phyloP scores from a whole-genome alignment of 1,139 yeast genomes.

The Zygosaccharomyces pseudobailii region DNA sequence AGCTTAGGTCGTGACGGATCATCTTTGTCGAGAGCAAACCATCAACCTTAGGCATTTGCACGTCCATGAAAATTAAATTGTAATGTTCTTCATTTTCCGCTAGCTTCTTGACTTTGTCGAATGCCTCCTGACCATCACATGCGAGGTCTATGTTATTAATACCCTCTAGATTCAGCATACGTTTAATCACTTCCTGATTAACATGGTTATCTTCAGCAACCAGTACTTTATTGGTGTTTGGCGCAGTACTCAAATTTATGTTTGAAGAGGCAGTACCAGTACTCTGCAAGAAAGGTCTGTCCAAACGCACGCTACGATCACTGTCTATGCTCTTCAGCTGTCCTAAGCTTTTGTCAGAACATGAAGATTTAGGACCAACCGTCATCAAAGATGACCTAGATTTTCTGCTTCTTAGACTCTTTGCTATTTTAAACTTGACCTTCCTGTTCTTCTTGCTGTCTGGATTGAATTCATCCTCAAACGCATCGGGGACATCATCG shows the following conservation, averaged over 20 bases:
- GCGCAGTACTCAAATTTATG: conserved; percentile 16
- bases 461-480: conserved; percentile 46
- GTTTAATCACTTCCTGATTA: conserved; percentile 81
- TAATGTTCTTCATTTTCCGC: conserved; percentile 39
- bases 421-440: conserved; percentile 38
- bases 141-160: conserved; percentile 67
- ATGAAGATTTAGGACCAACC: conserved; percentile 6
- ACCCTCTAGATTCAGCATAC: conserved; percentile 83
- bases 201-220: conserved; percentile 95
- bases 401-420: conserved; percentile 19
- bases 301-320: conserved; percentile 24
- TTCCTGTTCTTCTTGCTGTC: conserved; percentile 39
- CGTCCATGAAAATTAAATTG: conserved; percentile 89
- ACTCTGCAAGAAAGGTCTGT: conserved; percentile 36
- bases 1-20: conserved; percentile 63
- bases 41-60: conserved; percentile 91
- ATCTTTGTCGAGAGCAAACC: conserved; percentile 77
- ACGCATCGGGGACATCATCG: conserved; percentile 33
- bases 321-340: conserved; percentile 9
- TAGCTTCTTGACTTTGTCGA: conserved; percentile 54
- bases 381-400: conserved; percentile 18
- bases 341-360: conserved; percentile 5
- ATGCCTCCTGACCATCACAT: conserved; percentile 86
- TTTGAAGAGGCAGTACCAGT: conserved; percentile 39
- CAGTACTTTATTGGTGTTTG: conserved; percentile 41